A percentile compares a stretch with the other conserved stretches of the same genome.
phyloP scores from a whole-genome alignment of 495 filamentous ascomycete species.

The Xylaria longipes region DNA sequence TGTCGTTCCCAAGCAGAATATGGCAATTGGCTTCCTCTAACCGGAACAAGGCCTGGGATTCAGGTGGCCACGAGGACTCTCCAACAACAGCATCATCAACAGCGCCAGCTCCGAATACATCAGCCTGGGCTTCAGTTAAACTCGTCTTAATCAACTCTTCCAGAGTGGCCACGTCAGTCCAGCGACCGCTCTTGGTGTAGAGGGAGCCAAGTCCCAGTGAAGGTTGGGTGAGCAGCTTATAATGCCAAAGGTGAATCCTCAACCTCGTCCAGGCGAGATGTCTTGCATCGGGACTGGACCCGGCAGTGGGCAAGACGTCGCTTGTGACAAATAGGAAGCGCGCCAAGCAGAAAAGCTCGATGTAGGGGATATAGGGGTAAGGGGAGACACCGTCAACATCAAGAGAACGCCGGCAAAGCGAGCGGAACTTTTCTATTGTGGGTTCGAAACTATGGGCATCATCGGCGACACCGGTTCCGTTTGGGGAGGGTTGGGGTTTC shows the following conservation, averaged over 20 bases:
- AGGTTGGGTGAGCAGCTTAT: constrained; percentile 81
- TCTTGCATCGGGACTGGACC: background rate
- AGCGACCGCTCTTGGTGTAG: constrained; percentile 51
- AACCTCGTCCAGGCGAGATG: constrained; percentile 61
- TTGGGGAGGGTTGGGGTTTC: background rate
- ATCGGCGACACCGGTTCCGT: background rate
- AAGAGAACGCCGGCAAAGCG: constrained; percentile 66
- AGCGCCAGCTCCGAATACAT: constrained; percentile 45
- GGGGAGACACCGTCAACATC: constrained; percentile 84
- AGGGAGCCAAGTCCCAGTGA: constrained; percentile 60
- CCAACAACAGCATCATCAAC: constrained; percentile 38
- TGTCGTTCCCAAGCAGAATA: constrained; percentile 84
- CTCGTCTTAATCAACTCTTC: constrained; percentile 53
- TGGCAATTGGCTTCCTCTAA: constrained; percentile 84
- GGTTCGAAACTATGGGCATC: background rate
- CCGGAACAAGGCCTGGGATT: constrained; percentile 67
- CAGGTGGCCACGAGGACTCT: constrained; percentile 38
- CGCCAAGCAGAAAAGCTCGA: constrained; percentile 82
- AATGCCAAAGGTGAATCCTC: constrained; percentile 83
- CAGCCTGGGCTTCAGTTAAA: constrained; percentile 32
- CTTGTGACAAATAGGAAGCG: constrained; percentile 66
- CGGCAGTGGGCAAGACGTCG: constrained; percentile 36
- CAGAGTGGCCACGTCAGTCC: constrained; percentile 57
- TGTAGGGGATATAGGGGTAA: constrained; percentile 80
- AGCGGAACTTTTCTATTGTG: constrained; percentile 31